These are phyloP conservation scores for Fusarium drepaniforme DNA, from an alignment of 2,329 filamentous ascomycete genomes.

Conservation along the genomic window DNA sequence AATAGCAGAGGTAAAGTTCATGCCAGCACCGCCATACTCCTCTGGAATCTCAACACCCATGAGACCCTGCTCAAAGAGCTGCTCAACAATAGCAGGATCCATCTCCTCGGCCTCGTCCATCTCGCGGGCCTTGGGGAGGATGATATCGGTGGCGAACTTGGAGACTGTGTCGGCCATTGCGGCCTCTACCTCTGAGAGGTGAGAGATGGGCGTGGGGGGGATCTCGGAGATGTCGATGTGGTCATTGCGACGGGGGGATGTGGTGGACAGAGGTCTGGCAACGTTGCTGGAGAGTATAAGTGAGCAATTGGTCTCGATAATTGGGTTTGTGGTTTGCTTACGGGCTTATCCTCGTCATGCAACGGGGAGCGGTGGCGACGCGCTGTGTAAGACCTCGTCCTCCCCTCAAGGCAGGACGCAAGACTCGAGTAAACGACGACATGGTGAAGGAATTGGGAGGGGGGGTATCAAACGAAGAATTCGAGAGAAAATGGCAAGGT, in stretches of 20 bases:
- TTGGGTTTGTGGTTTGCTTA: conserved; percentile 31
- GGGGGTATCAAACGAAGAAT: neutral
- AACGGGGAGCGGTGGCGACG: conserved; percentile 37
- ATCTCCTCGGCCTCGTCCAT: conserved; percentile 98
- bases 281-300: conserved; percentile 41
- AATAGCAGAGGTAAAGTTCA: conserved; percentile 98
- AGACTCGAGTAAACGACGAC: conserved; percentile 61
- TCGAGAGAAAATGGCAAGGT: neutral
- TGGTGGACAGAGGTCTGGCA: conserved; percentile 70
- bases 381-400: conserved; percentile 53
- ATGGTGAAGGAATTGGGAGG: conserved; percentile 27
- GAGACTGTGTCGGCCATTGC: conserved; percentile 91
- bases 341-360: conserved; percentile 41
- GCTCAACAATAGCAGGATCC: conserved; percentile 89
- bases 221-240: conserved; percentile 77
- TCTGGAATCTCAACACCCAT: conserved; percentile 99
- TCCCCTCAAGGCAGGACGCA: conserved; percentile 65
- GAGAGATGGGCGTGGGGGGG: conserved; percentile 91
- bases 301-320: conserved; percentile 2
- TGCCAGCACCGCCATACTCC: conserved; percentile 94
- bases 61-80: conserved; percentile 95
- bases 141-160: conserved; percentile 90
- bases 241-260: conserved; percentile 62
- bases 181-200: conserved; percentile 89
- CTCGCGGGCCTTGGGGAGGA: conserved; percentile 91